These are phyloP conservation scores for Andrographis paniculata DNA, from an alignment of 305 asterid species.

Conservation along the genomic window DNA sequence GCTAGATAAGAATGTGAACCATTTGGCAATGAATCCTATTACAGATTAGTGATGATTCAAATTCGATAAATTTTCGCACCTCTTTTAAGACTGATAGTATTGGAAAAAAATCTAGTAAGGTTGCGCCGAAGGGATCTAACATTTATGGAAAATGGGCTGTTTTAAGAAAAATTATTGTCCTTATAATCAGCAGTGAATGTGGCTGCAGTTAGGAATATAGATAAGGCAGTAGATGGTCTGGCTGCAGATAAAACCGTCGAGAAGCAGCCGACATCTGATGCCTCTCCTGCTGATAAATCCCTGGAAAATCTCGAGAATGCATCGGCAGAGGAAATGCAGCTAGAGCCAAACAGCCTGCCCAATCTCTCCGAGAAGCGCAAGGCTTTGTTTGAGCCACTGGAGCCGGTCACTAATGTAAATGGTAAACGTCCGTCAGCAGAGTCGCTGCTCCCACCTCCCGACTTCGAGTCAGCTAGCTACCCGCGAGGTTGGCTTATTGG, in stretches of 20 bases:
- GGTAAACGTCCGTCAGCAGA: conserved; percentile 60
- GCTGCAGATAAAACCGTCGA: conserved; percentile 30
- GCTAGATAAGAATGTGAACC: too few relatives aligned
- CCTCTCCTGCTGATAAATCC: conserved; percentile 19
- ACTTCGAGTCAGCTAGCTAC: conserved; percentile 70
- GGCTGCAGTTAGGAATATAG: conserved; percentile 34
- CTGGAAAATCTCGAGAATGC: conserved; percentile 27
- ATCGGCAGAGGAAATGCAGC: conserved; percentile 26
- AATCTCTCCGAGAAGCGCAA: conserved; percentile 75
- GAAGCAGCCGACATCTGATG: conserved; percentile 32
- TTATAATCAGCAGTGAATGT: conserved; percentile 13
- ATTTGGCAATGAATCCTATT: too few relatives aligned
- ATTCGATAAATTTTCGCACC: too few relatives aligned
- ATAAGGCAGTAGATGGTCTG: conserved; percentile 17
- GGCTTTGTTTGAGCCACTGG: conserved; percentile 78
- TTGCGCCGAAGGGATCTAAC: too few relatives aligned
- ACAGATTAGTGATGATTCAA: too few relatives aligned
- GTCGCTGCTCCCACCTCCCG: conserved; percentile 84
- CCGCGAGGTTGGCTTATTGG: conserved; percentile 96
- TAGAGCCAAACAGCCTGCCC: conserved; percentile 27
- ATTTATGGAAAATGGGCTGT: background rate
- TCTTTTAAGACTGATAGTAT: too few relatives aligned
- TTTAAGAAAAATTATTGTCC: background rate
- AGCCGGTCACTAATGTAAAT: conserved; percentile 34
- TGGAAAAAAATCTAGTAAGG: too few relatives aligned